Percentiles rank a stretch among this genome's conserved stretches.
Conservation (phyloP, 2,329 filamentous ascomycete genomes). For the Nectriaceae sp. region DNA sequence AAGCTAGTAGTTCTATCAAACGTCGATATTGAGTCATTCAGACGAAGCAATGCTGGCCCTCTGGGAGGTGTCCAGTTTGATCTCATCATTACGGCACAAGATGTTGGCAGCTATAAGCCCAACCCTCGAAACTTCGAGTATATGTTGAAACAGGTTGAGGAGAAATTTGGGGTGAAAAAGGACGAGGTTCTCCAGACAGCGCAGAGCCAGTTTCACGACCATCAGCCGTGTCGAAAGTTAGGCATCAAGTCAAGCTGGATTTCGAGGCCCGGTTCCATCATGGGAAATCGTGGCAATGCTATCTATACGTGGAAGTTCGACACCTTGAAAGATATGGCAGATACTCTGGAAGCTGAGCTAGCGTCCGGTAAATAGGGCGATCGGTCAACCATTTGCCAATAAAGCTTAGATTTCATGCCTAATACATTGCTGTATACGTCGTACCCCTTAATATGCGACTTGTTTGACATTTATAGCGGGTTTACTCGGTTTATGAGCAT, state of each 20-base stretch:
- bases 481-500: too few species aligned
- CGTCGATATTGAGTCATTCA: slow-evolving; percentile 53
- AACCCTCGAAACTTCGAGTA: slow-evolving; percentile 64
- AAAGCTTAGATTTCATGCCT: too few species aligned
- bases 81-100: slow-evolving; percentile 65
- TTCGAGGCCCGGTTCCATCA: slow-evolving; percentile 42
- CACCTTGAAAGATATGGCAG: slow-evolving; percentile 60
- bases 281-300: slow-evolving; percentile 45
- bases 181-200: slow-evolving; percentile 64
- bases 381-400: too few species aligned
- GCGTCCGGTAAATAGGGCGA: not conserved
- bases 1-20: slow-evolving; percentile 60
- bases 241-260: slow-evolving; percentile 64
- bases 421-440: too few species aligned
- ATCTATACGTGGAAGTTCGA: slow-evolving; percentile 56
- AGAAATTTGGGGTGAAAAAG: slow-evolving; percentile 54
- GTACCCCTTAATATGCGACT: too few species aligned
- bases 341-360: slow-evolving; percentile 24
- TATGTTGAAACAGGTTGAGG: slow-evolving; percentile 54
- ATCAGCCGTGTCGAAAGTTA: slow-evolving; percentile 60
- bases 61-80: slow-evolving; percentile 55
- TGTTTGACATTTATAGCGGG: too few species aligned
- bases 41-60: slow-evolving; percentile 40
- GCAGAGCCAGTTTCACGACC: slow-evolving; percentile 70
- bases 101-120: slow-evolving; percentile 72